Base-by-base conservation (phyloP, 768 basidiomycete genomes). In the Pleurotus djamor region DNA sequence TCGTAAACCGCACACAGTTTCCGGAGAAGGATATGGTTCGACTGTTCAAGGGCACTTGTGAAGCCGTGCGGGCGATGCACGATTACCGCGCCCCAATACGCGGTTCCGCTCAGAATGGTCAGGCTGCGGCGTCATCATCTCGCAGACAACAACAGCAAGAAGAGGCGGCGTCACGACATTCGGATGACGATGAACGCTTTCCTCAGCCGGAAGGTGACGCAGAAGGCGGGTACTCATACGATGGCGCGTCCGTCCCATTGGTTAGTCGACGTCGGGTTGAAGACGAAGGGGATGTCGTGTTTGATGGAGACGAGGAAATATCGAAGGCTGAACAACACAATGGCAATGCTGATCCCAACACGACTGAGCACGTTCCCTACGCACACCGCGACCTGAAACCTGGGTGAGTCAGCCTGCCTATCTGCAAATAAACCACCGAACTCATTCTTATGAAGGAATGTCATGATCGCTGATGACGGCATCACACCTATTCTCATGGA, bases 351-450 rank as follows among this genome's bases (percentile, higher is more conserved):
- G 70, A 64, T 9, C 65, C 75, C 3, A 79, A 79, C 2, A 58
- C 57, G 10, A 64, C 67, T n/a, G 87, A 88, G 63, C 71, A 89
- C 33, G 83, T 94, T 6, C 95, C 97, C 1, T 99, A 96, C 71
- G 96, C 96, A 1, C 97, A 99, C 73, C 81, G 97, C 58, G 97
- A 99, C 75, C 78, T 98, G 66, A 99, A 99, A 75, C 96, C 95
- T 48, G 96, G 87, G 96, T 96, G 66, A 64, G 89, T 28, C 76
- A 16, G 34, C 60, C 52, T 37, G 28, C 32, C 34, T 28, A 8
- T n/a, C 8, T 3, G n/a, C 16, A n/a, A 35, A 14, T 14, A 12
- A 45, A 3, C 9, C 9, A n/a, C 33, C 32, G 49, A 16, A 47
- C 16, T 37, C 32, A 13, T 52, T 45, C 36, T 47, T n/a, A 50